Evolutionary conservation across 2,329 filamentous ascomycete genomes (phyloP).

Genomic region (Fusarium longipes): DNA sequence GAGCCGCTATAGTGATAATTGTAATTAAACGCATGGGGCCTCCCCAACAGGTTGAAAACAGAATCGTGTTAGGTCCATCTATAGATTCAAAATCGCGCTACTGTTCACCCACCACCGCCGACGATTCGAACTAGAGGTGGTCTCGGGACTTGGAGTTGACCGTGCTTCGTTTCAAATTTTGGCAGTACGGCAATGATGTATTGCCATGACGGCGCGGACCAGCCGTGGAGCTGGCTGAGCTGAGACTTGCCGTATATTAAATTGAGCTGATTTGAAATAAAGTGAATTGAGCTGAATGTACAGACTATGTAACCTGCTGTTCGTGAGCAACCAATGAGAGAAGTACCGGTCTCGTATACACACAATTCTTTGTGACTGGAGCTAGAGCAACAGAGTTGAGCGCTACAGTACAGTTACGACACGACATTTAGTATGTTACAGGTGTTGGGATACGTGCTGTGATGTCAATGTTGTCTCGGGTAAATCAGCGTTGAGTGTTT

Average conservation of each 20-base stretch:
- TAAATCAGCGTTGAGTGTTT: conserved; percentile 12
- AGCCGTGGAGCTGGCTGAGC: not conserved
- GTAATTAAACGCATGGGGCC: conserved; percentile 1
- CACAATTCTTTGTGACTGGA: not conserved
- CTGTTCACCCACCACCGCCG: conserved; percentile 11
- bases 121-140: conserved; percentile 3
- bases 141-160: conserved; percentile 21
- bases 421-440: conserved; percentile 6
- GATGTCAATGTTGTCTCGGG: conserved; percentile 9
- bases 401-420: conserved; percentile 3
- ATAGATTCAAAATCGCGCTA: conserved; percentile 11
- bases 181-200: not conserved
- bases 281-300: conserved; percentile 13
- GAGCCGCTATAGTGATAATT: not conserved
- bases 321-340: conserved; percentile 23
- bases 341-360: conserved; percentile 14
- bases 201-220: not conserved
- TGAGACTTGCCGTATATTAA: not conserved
- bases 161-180: conserved; percentile 30
- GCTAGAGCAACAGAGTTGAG: not conserved
- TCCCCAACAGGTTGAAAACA: conserved; percentile 3
- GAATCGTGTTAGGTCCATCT: conserved; percentile 8
- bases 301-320: conserved; percentile 14
- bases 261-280: not conserved
- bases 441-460: not conserved